Percentiles rank a stretch among this genome's conserved stretches.
These are phyloP conservation scores for Amphirosellinia nigrospora DNA, from an alignment of 495 filamentous ascomycete species.

Conservation along the genomic window DNA sequence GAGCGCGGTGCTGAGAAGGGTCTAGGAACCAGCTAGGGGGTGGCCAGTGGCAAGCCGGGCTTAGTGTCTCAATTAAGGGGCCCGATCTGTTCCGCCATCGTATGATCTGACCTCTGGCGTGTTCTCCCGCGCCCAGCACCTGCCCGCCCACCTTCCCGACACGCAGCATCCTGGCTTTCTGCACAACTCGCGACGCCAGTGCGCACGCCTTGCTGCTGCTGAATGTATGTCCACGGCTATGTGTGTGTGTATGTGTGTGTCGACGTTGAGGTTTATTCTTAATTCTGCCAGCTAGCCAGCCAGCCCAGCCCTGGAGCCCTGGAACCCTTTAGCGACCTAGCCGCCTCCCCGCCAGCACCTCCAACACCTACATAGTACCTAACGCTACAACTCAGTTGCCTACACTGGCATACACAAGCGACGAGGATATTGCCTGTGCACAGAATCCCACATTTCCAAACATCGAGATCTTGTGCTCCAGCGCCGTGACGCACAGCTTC, in stretches of 20 bases:
- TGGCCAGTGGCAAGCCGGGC: constrained; percentile 20
- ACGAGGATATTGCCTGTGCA: constrained; percentile 22
- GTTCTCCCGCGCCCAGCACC: constrained; percentile 13
- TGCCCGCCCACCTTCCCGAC: constrained; percentile 17
- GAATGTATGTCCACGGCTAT: too few relatives aligned
- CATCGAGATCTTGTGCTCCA: constrained; percentile 21
- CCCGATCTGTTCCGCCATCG: constrained; percentile 36
- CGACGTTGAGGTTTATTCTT: background rate
- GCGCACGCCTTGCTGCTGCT: background rate
- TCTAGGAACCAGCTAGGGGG: too few relatives aligned
- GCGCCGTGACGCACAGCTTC: constrained; percentile 13
- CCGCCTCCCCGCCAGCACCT: background rate
- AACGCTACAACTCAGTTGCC: too few relatives aligned
- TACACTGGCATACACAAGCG: background rate
- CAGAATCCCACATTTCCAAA: constrained; percentile 4
- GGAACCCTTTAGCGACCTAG: constrained; percentile 4
- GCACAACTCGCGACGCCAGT: background rate
- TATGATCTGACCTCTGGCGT: constrained; percentile 30
- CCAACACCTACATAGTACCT: background rate
- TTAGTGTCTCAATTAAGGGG: constrained; percentile 24
- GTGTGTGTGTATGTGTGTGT: too few relatives aligned
- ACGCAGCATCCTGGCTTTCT: background rate
- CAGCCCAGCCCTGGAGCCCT: too few relatives aligned
- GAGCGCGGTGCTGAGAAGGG: background rate
- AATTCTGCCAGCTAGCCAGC: background rate